Percentiles rank a stretch among this genome's conserved stretches.
Evolutionary conservation across 1,284 basidiomycete genomes (phyloP).

Genomic region (Sutorius eximius): DNA sequence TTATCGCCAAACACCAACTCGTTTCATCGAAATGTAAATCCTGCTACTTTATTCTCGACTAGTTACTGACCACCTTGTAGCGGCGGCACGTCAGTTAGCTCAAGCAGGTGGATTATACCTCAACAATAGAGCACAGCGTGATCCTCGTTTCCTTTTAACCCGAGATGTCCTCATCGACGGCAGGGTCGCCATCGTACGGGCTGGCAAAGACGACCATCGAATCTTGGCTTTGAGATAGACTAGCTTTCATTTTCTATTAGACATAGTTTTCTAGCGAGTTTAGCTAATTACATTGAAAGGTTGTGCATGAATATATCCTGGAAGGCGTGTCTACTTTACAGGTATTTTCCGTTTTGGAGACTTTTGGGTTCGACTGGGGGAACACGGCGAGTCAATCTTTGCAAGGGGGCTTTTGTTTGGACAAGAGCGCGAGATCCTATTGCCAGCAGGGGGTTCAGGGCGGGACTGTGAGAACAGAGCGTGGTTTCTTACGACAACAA

Average conservation of each 20-base stretch:
- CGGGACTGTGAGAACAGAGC: background rate
- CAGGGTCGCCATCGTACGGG: slow-evolving; percentile 65
- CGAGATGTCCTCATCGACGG: slow-evolving; percentile 59
- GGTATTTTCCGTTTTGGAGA: background rate
- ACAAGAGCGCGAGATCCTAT: slow-evolving; percentile 29
- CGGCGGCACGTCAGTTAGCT: slow-evolving; percentile 34
- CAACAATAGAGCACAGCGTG: slow-evolving; percentile 46
- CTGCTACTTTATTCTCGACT: background rate
- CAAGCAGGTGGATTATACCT: slow-evolving; percentile 49
- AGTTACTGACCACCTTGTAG: slow-evolving; percentile 19
- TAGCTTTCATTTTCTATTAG: background rate
- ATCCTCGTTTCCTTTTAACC: slow-evolving; percentile 47
- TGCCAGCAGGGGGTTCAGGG: slow-evolving; percentile 4
- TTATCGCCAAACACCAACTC: slow-evolving; percentile 31
- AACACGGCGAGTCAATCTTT: background rate
- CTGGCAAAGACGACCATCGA: slow-evolving; percentile 75
- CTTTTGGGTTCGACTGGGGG: background rate
- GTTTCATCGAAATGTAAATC: slow-evolving; percentile 31
- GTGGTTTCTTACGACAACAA: slow-evolving; percentile 24
- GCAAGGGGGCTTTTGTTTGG: slow-evolving; percentile 2
- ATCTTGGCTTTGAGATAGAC: slow-evolving; percentile 47
- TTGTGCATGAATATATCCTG: background rate
- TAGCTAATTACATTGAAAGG: slow-evolving; percentile 9
- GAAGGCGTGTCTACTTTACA: background rate
- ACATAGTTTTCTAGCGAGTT: background rate